Evolutionary conservation across 345 rosid species (phyloP), one percentile per base, ranked within the genome.

Genomic region (Linum trigynum): DNA sequence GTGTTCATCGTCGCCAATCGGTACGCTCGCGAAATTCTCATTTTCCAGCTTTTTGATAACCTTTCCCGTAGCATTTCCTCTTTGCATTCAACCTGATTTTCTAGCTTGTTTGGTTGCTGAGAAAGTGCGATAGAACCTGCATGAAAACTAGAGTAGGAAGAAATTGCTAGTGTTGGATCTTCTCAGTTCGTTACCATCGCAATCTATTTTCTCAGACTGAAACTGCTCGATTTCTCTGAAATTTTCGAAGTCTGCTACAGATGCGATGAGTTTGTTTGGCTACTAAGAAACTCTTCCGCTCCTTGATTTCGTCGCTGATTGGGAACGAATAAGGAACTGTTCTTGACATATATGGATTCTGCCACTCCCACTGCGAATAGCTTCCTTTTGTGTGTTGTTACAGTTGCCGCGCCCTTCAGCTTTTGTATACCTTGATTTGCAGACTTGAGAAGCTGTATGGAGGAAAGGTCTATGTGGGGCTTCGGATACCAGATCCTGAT

Each of bases 401-500:
- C 32, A 23, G 32, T 23, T 23, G 32, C 32, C 32, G 32, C 32
- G 32, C 32, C 32, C 32, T 23, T 23, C 11, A 45, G 51, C 51
- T 45, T 45, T 45, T 16, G 35, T 57, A 17, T 57, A 36, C 3
- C 5, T 57, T 32, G 7, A 16, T 17, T 57, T 67, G 39, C 60
- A 92, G 98, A 59, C 81, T 92, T 23, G 97, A 90, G 68, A 92
- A 90, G 84, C 85, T 90, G 59, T 83, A 85, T 67, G 86, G 85
- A 63, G 98, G 98, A 51, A 92, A 90, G 65, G 86, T 79, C 2
- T 88, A 85, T 62, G 82, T 84, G 3, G 98, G 98, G 57, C 98
- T 92, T 70, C 88, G 87, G 48, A 84, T 92, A 77, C 98, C 97
- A 1, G 97, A 92, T 77, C 76, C 96, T 6, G 98, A 92, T 59